phyloP scores from a whole-genome alignment of 140 eudicot genomes.

The Cichorium intybus region DNA sequence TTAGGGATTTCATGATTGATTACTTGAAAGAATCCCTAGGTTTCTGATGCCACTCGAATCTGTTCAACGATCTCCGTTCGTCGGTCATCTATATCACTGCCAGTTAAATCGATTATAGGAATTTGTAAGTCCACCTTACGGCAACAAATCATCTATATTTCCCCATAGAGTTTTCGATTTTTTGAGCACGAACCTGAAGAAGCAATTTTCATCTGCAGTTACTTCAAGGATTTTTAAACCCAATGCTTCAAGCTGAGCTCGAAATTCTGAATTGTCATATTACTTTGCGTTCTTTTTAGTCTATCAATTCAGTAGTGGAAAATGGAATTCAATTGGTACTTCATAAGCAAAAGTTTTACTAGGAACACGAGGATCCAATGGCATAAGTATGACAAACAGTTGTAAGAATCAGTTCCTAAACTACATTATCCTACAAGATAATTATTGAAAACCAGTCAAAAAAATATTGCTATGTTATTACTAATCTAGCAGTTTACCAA shows the following conservation, averaged over 20 bases:
- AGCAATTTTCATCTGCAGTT: slow-evolving; percentile 91
- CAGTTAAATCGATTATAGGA: too few relatives aligned
- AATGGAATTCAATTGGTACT: neutral
- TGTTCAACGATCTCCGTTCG: too few relatives aligned
- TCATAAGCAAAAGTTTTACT: neutral
- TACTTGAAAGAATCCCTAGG: too few relatives aligned
- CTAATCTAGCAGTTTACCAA: slow-evolving; percentile 8
- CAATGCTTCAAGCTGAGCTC: slow-evolving; percentile 73
- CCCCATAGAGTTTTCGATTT: neutral
- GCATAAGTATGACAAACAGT: too few relatives aligned
- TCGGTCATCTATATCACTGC: too few relatives aligned
- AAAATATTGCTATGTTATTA: neutral
- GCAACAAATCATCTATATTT: neutral
- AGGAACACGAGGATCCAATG: neutral
- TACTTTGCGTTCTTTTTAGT: slow-evolving; percentile 67
- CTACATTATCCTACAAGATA: slow-evolving; percentile 13
- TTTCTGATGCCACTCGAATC: too few relatives aligned
- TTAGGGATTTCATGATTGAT: too few relatives aligned
- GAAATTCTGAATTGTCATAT: slow-evolving; percentile 61
- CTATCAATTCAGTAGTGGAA: slow-evolving; percentile 34
- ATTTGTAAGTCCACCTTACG: too few relatives aligned
- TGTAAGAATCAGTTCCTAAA: neutral
- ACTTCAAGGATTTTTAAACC: slow-evolving; percentile 75
- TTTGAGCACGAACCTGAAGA: slow-evolving; percentile 75
- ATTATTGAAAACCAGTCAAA: neutral